Base-by-base conservation (phyloP, 768 basidiomycete species). In the Calocera viscosa region DNA sequence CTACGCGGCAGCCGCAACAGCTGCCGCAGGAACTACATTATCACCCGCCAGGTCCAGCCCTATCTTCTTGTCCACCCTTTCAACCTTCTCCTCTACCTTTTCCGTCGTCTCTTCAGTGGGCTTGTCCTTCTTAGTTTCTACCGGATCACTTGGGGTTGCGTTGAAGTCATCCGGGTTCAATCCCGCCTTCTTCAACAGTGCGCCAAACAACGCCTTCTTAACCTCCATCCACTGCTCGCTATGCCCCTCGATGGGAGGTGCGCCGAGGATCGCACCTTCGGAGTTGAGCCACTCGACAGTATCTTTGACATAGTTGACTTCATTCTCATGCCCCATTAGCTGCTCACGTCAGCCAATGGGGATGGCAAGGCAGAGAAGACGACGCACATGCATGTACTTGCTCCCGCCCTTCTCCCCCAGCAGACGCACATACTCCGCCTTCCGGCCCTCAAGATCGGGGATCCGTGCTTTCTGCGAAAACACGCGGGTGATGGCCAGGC, bases 401-500 rank as follows among this genome's bases (percentile, higher is more conserved):
- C 67, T 68, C n/a, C 66, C 68, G 8, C 69, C 69, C n/a, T 67
- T 67, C 33, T 63, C 53, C 2, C 3, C 41, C 43, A 71, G 53
- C 12, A 64, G 47, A 2, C 49, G 30, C 12, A 19, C 38, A n/a
- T 66, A 64, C 22, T 65, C 69, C 40, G 66, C 38, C 43, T 67
- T 39, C 41, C 65, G 63, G 19, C 64, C 65, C 10, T 43, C 22
- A 24, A 41, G 33, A 19, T 41, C 19, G 16, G 71, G 70, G 17
- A 73, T 40, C 8, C 68, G 32, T 8, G 72, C 72, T 60, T 65
- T 64, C 12, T 65, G 68, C 16, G 43, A 16, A 28, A 65, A 70
- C 1, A 73, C 72, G 14, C 72, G 40, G 0, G 71, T 66, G 19
- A 72, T 69, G 1, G 72, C 65, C 32, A 72, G 67, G 11, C 70